phyloP scores from a whole-genome alignment of 2,329 filamentous ascomycete species.

The Cladophialophora immunda region DNA sequence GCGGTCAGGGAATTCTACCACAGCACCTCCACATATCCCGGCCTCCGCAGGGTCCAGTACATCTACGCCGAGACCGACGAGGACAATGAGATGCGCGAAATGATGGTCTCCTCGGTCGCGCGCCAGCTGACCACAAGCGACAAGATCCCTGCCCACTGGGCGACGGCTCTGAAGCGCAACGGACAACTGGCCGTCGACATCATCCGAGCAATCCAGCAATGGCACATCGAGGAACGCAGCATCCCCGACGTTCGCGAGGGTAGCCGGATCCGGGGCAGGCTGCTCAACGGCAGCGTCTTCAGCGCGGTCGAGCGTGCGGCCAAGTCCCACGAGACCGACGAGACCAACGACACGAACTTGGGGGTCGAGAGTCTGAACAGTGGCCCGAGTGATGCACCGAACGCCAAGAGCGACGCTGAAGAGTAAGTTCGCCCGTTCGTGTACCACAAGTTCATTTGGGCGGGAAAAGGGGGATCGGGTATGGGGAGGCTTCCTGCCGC shows the following conservation, averaged over 20 bases:
- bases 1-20: constrained; percentile 62
- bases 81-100: constrained; percentile 58
- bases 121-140: constrained; percentile 60
- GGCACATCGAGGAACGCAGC: constrained; percentile 58
- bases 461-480: neutral
- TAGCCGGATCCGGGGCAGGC: constrained; percentile 34
- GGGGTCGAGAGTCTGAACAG: constrained; percentile 34
- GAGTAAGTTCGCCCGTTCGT: constrained; percentile 34
- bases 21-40: constrained; percentile 61
- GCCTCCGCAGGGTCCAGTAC: constrained; percentile 62
- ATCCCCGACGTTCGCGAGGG: constrained; percentile 59
- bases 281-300: constrained; percentile 33
- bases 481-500: neutral
- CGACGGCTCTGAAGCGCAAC: constrained; percentile 63
- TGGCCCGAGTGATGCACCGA: constrained; percentile 31
- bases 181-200: constrained; percentile 65
- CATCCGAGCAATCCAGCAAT: constrained; percentile 63
- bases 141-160: constrained; percentile 62
- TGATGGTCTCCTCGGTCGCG: constrained; percentile 60
- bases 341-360: constrained; percentile 30
- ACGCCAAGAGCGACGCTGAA: constrained; percentile 36
- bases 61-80: constrained; percentile 60
- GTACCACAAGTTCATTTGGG: constrained; percentile 1
- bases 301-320: constrained; percentile 34
- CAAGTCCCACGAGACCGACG: constrained; percentile 32